Conservation (phyloP, 176 grass and related monocot genomes). For the Carex pumila region DNA sequence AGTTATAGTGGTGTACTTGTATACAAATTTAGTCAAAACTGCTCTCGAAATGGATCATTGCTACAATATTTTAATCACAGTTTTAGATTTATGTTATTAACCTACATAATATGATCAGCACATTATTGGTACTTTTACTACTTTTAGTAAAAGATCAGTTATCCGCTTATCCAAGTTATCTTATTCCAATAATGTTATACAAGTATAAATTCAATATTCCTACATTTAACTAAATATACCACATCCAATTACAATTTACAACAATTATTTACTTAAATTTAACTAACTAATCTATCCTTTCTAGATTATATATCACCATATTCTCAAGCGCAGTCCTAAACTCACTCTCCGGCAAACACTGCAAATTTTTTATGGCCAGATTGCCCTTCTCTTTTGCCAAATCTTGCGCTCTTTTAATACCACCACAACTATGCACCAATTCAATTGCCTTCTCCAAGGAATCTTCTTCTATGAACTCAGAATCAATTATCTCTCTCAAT, state of each 20-base stretch:
- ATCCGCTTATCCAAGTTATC: background rate
- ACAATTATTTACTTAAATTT: background rate
- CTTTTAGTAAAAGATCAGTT: background rate
- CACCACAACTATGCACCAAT: slow-evolving; percentile 47
- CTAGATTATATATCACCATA: slow-evolving; percentile 74
- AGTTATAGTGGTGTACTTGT: no score
- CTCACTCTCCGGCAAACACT: slow-evolving; percentile 57
- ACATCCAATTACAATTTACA: slow-evolving; percentile 13
- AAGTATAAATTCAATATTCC: slow-evolving; percentile 17
- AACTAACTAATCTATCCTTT: slow-evolving; percentile 62
- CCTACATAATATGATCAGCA: background rate
- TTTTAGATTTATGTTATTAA: background rate
- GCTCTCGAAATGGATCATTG: background rate
- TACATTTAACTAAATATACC: slow-evolving; percentile 5
- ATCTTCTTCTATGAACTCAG: slow-evolving; percentile 57
- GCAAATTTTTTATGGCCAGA: slow-evolving; percentile 41
- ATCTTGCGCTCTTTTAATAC: slow-evolving; percentile 52
- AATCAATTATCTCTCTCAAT: slow-evolving; percentile 70
- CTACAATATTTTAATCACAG: background rate
- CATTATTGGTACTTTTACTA: background rate
- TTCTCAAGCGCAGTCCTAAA: slow-evolving; percentile 67
- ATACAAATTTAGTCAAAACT: background rate
- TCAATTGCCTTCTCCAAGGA: slow-evolving; percentile 57
- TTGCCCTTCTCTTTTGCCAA: slow-evolving; percentile 73
- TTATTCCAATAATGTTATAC: slow-evolving; percentile 20